Evolutionary conservation across 2,329 filamentous ascomycete species (phyloP).

Genomic region (Monilinia fructicola): DNA sequence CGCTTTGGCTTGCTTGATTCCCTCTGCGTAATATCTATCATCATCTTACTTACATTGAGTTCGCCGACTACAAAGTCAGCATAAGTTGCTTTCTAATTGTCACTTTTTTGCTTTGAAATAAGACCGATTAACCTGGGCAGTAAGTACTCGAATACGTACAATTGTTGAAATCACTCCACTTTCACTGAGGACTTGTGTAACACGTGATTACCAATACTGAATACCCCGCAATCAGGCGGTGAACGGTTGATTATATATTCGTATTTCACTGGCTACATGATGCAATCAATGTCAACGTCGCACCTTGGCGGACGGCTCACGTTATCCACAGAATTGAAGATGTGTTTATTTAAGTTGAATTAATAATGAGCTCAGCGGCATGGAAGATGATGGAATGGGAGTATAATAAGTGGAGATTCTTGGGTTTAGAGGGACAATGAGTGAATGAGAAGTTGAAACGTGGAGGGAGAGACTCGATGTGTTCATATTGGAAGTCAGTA

Average conservation of each 20-base stretch:
- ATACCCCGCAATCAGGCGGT: not conserved
- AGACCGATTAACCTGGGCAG: not conserved
- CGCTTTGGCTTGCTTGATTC: not conserved
- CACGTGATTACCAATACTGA: slow-evolving; percentile 12
- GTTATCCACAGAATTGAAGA: not conserved
- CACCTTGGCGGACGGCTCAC: not conserved
- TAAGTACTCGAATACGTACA: too few species aligned
- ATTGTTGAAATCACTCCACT: not conserved
- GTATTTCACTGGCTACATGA: not conserved
- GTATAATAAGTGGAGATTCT: not conserved
- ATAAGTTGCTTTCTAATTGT: not conserved
- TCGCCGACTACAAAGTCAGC: not conserved
- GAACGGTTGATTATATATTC: slow-evolving; percentile 1
- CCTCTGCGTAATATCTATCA: not conserved
- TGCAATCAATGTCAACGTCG: not conserved
- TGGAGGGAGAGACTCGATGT: not conserved
- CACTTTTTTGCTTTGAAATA: not conserved
- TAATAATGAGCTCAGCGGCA: not conserved
- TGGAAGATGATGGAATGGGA: slow-evolving; percentile 6
- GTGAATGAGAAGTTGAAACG: not conserved
- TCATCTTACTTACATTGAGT: not conserved
- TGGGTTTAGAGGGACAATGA: too few species aligned
- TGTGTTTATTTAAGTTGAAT: not conserved
- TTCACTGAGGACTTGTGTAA: not conserved
- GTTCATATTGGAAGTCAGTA: not conserved